Percentiles rank a stretch among this genome's conserved stretches.
Evolutionary conservation across 2,329 filamentous ascomycete species (phyloP).

Genomic region (Pyrenophora teres): DNA sequence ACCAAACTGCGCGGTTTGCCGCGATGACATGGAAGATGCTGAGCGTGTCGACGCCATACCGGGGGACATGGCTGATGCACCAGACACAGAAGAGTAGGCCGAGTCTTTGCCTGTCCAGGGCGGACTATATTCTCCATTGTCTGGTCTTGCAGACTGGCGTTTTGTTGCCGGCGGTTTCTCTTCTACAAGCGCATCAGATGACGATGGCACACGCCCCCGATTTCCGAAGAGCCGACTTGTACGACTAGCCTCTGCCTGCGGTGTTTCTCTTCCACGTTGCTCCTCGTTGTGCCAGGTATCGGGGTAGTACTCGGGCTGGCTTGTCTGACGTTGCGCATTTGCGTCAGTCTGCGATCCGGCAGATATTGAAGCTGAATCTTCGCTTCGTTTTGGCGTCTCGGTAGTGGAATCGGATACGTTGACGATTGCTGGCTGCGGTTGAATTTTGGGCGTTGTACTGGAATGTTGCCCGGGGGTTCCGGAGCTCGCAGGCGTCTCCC

Average conservation of each 20-base stretch:
- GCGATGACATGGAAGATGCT: slow-evolving; percentile 36
- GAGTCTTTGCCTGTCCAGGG: slow-evolving; percentile 45
- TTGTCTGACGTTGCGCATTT: slow-evolving; percentile 19
- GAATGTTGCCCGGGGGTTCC: slow-evolving; percentile 21
- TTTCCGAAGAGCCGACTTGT: slow-evolving; percentile 21
- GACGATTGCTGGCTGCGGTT: slow-evolving; percentile 22
- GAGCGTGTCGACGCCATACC: slow-evolving; percentile 33
- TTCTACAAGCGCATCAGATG: slow-evolving; percentile 20
- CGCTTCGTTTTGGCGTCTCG: slow-evolving; percentile 25
- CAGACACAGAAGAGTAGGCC: slow-evolving; percentile 47
- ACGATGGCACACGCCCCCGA: slow-evolving; percentile 14
- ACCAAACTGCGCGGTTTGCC: slow-evolving; percentile 42
- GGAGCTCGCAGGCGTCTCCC: slow-evolving; percentile 19
- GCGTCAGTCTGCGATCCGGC: slow-evolving; percentile 20
- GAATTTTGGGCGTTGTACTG: slow-evolving; percentile 18
- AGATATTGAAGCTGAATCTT: slow-evolving; percentile 19
- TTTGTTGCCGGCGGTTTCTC: slow-evolving; percentile 14
- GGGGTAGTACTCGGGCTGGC: slow-evolving; percentile 29
- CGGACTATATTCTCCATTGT: slow-evolving; percentile 35
- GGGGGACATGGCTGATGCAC: slow-evolving; percentile 40
- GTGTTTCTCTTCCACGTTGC: slow-evolving; percentile 17
- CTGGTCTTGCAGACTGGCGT: slow-evolving; percentile 14
- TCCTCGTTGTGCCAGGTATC: slow-evolving; percentile 30
- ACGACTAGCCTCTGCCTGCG: slow-evolving; percentile 19
- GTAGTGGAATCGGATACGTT: slow-evolving; percentile 27